Evolutionary conservation across 352 stramenopile genomes (phyloP), one percentile per base, ranked within the genome.

Genomic region (Phytopythium vexans): DNA sequence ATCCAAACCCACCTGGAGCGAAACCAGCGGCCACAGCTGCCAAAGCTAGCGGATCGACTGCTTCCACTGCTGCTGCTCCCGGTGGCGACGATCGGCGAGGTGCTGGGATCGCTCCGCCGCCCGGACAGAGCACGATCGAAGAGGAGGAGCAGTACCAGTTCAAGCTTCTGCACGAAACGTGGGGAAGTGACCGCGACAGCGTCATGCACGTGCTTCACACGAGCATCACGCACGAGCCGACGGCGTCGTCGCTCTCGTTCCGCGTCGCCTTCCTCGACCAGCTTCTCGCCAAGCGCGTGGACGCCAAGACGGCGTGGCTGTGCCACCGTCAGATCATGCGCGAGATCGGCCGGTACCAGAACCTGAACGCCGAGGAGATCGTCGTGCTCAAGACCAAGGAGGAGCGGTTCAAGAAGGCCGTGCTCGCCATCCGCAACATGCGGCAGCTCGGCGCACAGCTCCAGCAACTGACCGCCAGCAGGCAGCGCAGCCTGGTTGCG

Each of bases 91-190:
- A 41, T 38, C 39, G 42, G n/a, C 11, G 34, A 11, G 33, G 41
- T 6, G n/a, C 41, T 48, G 6, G 16, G 11, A 8, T 2, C 21
- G 8, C 34, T 15, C n/a, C 31, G 15, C 40, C 48, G 0, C 10
- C 37, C 8, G 36, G 14, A 7, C 33, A 35, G 10, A 32, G 32
- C 8, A 56, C 59, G 0, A 12, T 43, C 7, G 76, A 92, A 8
- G 74, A 89, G 44, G 80, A 92, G 36, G 81, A 92, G 41, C 41
- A 54, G n/a, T 83, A 88, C 50, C 81, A 92, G 65, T 92, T 92
- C 62, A 64, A 68, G 14, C 50, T 89, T 21, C 60, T 92, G 15
- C 62, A 85, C 37, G 74, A 92, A 56, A 86, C 78, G 7, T 92
- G 81, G 81, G 47, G 70, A 11, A 64, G 79, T 41, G 81, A 92